Percentiles rank a stretch among this genome's conserved stretches.
Conservation (phyloP, 768 basidiomycete genomes). For the Termitomyces sp. region DNA sequence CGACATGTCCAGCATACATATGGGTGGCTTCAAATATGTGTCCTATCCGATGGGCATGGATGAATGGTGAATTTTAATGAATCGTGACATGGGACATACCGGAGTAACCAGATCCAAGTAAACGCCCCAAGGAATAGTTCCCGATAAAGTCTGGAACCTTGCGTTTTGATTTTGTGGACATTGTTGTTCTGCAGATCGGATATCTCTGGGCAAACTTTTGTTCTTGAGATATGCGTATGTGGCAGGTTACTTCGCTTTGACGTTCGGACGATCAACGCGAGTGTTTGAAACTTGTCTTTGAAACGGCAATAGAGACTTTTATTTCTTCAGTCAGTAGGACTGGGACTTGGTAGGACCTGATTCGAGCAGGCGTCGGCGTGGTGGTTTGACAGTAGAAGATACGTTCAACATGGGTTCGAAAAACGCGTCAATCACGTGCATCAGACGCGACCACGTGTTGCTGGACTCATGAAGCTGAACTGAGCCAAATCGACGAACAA, state of each 20-base stretch:
- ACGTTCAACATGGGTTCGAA: conserved; percentile 15
- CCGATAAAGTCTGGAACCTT: conserved; percentile 38
- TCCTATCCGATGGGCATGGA: conserved; percentile 32
- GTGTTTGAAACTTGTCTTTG: neutral
- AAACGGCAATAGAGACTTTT: neutral
- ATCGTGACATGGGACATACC: conserved; percentile 32
- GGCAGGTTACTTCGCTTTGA: neutral
- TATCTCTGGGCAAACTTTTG: neutral
- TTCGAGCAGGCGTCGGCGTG: neutral
- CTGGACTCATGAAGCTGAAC: neutral
- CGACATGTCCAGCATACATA: conserved; percentile 50
- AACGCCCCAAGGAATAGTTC: conserved; percentile 56
- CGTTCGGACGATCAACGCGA: neutral
- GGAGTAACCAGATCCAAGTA: conserved; percentile 70
- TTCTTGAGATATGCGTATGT: neutral
- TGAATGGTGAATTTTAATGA: neutral
- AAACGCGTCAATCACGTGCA: conserved; percentile 30
- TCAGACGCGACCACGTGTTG: conserved; percentile 12
- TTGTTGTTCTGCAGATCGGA: neutral
- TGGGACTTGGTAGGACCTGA: neutral
- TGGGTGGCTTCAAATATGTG: conserved; percentile 64
- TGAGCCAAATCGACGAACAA: neutral
- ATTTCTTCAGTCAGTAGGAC: neutral
- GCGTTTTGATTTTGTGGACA: conserved; percentile 5
- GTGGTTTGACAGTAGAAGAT: neutral